Base-by-base conservation (phyloP, 2,329 filamentous ascomycete species). In the Fusarium burgessii region DNA sequence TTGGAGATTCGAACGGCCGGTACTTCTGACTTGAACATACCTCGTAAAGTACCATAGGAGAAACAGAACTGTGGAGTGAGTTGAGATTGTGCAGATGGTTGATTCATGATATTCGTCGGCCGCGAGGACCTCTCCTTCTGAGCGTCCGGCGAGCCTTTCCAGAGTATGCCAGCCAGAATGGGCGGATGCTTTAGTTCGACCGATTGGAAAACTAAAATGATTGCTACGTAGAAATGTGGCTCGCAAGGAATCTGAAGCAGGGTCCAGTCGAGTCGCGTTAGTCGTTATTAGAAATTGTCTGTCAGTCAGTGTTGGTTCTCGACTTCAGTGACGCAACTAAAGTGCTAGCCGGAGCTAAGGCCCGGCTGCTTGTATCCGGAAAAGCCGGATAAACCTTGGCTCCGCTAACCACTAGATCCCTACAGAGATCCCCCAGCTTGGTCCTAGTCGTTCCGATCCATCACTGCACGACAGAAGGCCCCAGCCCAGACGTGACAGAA, bases 61-160 rank as follows among this genome's bases (percentile, higher is more conserved):
- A 94, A 95, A 81, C 93, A 96, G 77, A 94, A 93, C 79, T 93
- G 91, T 46, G 91, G 92, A 65, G 88, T 92, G 68, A 94, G 82
- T 33, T 77, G 79, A 56, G 90, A 90, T 61, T 80, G 78, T 14
- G 76, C 62, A n/a, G 83, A 80, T 42, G 82, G 80, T 65, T 83
- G 80, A 46, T 82, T 81, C 86, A 88, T 88, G 72, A 77, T 84
- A 74, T 80, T 77, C 50, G 63, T 74, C 69, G 76, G 76, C 69
- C 72, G 70, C 65, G 77, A 69, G 50, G 74, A 73, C 63, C 71
- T 74, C 70, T 70, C 66, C 60, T 70, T 72, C 72, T 79, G 78
- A 77, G 80, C 80, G 77, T 81, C 80, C 78, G 76, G 76, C 65
- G 80, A 78, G 78, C 80, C 81, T 63, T 83, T 84, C 86, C 86